Base-by-base conservation (phyloP, 129 eudicot genomes). In the Flaveria trinervia region DNA sequence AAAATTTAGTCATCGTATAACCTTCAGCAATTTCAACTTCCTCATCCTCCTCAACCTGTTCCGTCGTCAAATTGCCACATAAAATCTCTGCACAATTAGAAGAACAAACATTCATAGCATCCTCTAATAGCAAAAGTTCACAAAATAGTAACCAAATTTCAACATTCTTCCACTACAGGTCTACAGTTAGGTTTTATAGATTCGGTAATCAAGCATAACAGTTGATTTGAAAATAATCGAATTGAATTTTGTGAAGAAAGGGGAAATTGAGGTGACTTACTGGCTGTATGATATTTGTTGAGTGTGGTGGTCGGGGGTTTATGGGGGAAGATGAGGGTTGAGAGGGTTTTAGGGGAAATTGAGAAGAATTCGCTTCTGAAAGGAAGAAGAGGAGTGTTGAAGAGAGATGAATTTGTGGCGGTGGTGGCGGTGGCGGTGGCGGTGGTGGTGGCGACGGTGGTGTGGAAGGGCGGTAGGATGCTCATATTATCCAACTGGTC, bases 1-100 rank as follows among this genome's bases (percentile, higher is more conserved):
- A 85, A 71, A 94, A 91, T 41, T 86, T 89, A 69, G 98, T 94
- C 70, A 91, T 83, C 0, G 97, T 94, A 66, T 80, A 86, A n/a
- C 98, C 98, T 28, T 94, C 85, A 56, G 96, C 92, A 71, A 94
- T 83, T 83, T 90, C 95, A 82, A 76, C 80, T 55, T 92, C 92
- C 5, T 67, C 86, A 46, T 88, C 87, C 45, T 80, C 87, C 69
- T 77, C 89, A 74, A 74, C 75, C 75, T 84, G 75, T 30, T 84
- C 84, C 25, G 76, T 75, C 25, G 59, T 28, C 45, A 74, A 62
- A 78, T 74, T 83, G 43, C 83, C 68, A 55, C 87, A 80, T 73
- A 70, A 65, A n/a, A 72, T 30, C 70, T 67, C 92, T 88, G 59
- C 39, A 28, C 65, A 7, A 6, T 4, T 5, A 77, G 0, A 18